phyloP scores from a whole-genome alignment of 768 basidiomycete species.

The Agrocybe pediades region DNA sequence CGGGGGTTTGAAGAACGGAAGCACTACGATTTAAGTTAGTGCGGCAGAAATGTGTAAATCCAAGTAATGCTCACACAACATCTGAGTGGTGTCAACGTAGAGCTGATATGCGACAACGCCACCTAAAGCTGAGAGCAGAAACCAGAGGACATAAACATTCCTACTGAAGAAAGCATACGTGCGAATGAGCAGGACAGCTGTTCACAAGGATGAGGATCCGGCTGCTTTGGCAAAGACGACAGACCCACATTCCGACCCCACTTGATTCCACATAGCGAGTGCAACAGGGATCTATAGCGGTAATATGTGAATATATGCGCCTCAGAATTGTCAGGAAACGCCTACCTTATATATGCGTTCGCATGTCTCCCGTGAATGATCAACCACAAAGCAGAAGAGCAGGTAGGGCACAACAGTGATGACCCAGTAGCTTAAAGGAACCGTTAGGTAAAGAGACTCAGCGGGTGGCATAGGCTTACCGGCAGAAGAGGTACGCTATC shows the following conservation, averaged over 20 bases:
- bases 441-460: constrained; percentile 18
- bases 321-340: constrained; percentile 4
- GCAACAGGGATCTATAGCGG: constrained; percentile 69
- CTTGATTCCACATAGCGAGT: constrained; percentile 87
- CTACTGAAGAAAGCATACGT: constrained; percentile 88
- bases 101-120: constrained; percentile 82
- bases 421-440: constrained; percentile 74
- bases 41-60: neutral
- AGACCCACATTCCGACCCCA: constrained; percentile 70
- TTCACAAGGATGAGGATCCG: constrained; percentile 19
- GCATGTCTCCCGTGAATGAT: constrained; percentile 67
- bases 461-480: constrained; percentile 46
- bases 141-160: constrained; percentile 65
- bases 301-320: constrained; percentile 7
- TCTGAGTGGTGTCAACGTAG: constrained; percentile 77
- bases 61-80: constrained; percentile 56
- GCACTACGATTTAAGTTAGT: constrained; percentile 39
- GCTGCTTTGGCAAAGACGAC: constrained; percentile 5
- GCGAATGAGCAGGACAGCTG: constrained; percentile 78
- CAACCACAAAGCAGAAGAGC: constrained; percentile 72
- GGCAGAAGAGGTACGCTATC: constrained; percentile 80
- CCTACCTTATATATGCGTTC: constrained; percentile 68
- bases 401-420: constrained; percentile 78
- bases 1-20: constrained; percentile 66
- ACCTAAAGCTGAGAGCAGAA: constrained; percentile 64